Percentiles rank a stretch among this genome's conserved stretches.
Evolutionary conservation across 2,329 filamentous ascomycete genomes (phyloP).

Genomic region (Clonostachys chloroleuca): DNA sequence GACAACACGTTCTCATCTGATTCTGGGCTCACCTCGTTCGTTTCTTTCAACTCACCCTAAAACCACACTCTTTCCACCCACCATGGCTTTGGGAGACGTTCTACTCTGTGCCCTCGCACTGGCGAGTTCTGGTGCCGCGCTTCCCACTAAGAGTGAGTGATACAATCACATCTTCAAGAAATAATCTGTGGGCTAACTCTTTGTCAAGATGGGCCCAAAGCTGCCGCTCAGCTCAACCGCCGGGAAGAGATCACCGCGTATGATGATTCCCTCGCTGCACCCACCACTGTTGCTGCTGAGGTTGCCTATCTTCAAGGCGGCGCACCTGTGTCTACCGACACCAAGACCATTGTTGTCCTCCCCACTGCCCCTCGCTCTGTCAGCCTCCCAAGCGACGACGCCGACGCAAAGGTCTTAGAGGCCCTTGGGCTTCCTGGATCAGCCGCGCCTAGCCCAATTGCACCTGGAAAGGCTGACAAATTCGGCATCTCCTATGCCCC

Average conservation of each 20-base stretch:
- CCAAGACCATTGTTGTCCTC: slow-evolving; percentile 1
- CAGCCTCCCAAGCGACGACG: background rate
- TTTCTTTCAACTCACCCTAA: slow-evolving; percentile 1
- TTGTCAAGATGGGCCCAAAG: background rate
- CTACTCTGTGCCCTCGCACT: background rate
- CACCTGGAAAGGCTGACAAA: slow-evolving; percentile 8
- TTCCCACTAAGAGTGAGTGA: background rate
- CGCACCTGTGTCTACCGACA: background rate
- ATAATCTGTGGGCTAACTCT: no score
- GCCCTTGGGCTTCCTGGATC: background rate
- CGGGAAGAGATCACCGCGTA: slow-evolving; percentile 1
- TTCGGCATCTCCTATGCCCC: slow-evolving; percentile 45
- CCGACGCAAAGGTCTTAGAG: background rate
- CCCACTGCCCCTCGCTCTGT: background rate
- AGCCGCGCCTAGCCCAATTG: background rate
- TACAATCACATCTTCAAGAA: background rate
- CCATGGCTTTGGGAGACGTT: background rate
- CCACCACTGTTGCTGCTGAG: background rate
- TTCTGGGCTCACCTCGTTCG: background rate
- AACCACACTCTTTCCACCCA: background rate
- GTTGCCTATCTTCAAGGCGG: background rate
- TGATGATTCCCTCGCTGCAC: background rate
- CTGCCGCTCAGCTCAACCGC: background rate
- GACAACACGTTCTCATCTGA: background rate
- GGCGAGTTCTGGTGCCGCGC: background rate